Percentiles rank a stretch among this genome's conserved stretches.
Evolutionary conservation across 169 alveolate species (phyloP).

Genomic region (Plasmodium vinckei): DNA sequence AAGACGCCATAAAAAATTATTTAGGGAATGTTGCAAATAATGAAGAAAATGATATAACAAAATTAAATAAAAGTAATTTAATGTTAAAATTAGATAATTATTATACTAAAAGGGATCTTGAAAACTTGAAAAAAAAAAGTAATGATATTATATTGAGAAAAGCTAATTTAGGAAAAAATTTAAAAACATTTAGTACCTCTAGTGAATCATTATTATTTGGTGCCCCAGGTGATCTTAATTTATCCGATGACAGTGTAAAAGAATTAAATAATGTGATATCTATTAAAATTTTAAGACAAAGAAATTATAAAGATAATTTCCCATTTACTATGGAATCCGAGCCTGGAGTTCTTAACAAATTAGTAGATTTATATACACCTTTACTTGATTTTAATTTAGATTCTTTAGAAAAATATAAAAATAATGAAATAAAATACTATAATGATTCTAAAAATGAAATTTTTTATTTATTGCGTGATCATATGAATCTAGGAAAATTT

Average conservation of each 20-base stretch:
- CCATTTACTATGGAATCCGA: background rate
- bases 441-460: constrained; percentile 24
- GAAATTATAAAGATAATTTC: background rate
- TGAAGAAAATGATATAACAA: constrained; percentile 11
- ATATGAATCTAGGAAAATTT: constrained; percentile 10
- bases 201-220: constrained; percentile 32
- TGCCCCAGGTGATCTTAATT: constrained; percentile 42
- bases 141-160: constrained; percentile 32
- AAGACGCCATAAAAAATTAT: constrained; percentile 24
- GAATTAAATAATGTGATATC: constrained; percentile 26
- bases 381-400: constrained; percentile 65
- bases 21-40: background rate
- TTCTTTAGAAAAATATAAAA: constrained; percentile 3
- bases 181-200: constrained; percentile 29
- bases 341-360: constrained; percentile 7
- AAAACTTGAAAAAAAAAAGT: constrained; percentile 32
- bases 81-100: constrained; percentile 55
- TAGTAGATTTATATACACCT: constrained; percentile 42
- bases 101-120: constrained; percentile 39
- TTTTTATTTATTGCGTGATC: constrained; percentile 28
- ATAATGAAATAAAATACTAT: constrained; percentile 11
- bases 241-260: constrained; percentile 46
- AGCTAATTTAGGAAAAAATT: constrained; percentile 38
- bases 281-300: constrained; percentile 22
- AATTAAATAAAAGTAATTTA: constrained; percentile 21